Percentiles rank a stretch among this genome's conserved stretches.
Conservation (phyloP, 176 grass and related monocot genomes). For the Juncus effusus region DNA sequence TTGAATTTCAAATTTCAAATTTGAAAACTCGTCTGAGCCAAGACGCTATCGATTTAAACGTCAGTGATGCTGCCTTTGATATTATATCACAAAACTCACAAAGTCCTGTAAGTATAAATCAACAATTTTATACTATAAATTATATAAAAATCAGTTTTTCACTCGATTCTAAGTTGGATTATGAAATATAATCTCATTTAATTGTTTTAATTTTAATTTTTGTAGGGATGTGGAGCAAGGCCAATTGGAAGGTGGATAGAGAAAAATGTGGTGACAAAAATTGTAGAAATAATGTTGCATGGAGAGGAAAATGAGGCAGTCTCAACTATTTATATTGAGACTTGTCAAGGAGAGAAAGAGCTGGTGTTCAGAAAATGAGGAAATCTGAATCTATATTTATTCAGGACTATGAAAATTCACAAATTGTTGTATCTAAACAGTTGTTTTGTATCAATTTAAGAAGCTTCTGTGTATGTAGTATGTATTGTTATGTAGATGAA, state of each 20-base stretch:
- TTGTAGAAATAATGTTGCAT: slow-evolving; percentile 25
- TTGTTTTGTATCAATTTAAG: too few species aligned
- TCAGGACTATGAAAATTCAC: too few species aligned
- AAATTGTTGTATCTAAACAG: too few species aligned
- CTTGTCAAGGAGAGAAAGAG: neutral
- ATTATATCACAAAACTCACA: slow-evolving; percentile 18
- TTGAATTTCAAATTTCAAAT: slow-evolving; percentile 19
- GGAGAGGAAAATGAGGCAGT: slow-evolving; percentile 21
- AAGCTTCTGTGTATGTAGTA: too few species aligned
- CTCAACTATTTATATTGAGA: slow-evolving; percentile 9
- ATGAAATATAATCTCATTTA: too few species aligned
- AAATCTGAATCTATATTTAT: slow-evolving; percentile 7
- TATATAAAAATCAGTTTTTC: too few species aligned
- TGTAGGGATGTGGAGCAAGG: slow-evolving; percentile 23
- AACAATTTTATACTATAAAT: too few species aligned
- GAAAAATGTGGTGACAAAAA: slow-evolving; percentile 27
- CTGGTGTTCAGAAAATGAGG: slow-evolving; percentile 13
- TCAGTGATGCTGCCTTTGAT: slow-evolving; percentile 5
- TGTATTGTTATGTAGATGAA: too few species aligned
- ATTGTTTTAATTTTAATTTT: neutral
- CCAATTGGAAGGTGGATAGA: slow-evolving; percentile 27
- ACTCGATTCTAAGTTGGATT: too few species aligned
- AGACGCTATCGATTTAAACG: slow-evolving; percentile 18
- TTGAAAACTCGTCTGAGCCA: slow-evolving; percentile 16
- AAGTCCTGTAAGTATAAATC: slow-evolving; percentile 16